Evolutionary conservation across 495 filamentous ascomycete species (phyloP), one percentile per base, ranked within the genome.

Genomic region (Aspergillus affinis): DNA sequence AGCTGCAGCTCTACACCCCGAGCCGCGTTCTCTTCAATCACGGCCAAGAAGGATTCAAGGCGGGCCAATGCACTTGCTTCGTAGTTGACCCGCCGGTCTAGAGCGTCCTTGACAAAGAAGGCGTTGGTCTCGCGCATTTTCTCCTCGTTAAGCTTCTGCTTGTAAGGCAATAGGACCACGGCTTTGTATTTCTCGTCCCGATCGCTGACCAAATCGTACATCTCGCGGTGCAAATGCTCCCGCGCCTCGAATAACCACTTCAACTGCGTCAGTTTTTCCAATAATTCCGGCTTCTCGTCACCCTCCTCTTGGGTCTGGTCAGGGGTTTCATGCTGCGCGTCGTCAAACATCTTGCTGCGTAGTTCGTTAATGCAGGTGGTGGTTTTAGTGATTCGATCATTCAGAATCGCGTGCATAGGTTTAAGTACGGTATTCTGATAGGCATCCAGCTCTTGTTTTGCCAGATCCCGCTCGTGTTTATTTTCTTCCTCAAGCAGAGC

Each of bases 221-320:
- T 75, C 62, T 91, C 88, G 6, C 87, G 84, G 69, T 97, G 88
- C 6, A 98, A 83, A 55, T 85, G 81, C 71, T 98, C 95, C 6
- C 93, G 87, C 6, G 89, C 89, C 66, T 98, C 94, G 65, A 97
- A 98, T 27, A 98, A 88, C 94, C 94, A 98, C 68, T 98, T 98
- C 10, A 98, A 79, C 26, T 96, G 85, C 0, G 94, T 98, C 4
- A 98, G 81, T 62, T 94, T 94, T 73, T 98, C 94, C 2, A 97
- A 79, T 0, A 98, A 80, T 75, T 98, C 95, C 0, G 94, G 92
- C 68, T 93, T 89, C 69, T 96, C 93, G 65, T 97, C 93, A 56
- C 93, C 93, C 72, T 96, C 93, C 72, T 96, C 92, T 65, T 97
- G 93, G 0, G 91, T 88, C 57, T 88, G 82, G 63, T 94, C 91